Percentiles rank a stretch among this genome's conserved stretches.
Evolutionary conservation across 257 asterid species (phyloP).

Genomic region (Jasminum sambac): DNA sequence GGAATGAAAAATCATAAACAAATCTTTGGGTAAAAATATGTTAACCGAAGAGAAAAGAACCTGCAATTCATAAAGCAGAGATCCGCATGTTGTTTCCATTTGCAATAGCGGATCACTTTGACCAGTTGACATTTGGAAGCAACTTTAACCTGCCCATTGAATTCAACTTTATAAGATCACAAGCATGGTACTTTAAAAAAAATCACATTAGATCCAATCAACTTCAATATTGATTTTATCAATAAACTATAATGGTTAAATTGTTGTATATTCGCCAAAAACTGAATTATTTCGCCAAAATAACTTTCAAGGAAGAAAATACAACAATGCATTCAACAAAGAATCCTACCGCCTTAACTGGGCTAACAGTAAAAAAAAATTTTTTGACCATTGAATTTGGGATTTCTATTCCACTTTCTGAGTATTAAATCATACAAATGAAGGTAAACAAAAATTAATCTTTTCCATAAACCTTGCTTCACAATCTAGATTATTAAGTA

Average conservation of each 20-base stretch:
- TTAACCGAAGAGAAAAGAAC: constrained; percentile 31
- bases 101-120: constrained; percentile 43
- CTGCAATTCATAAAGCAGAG: constrained; percentile 86
- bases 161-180: constrained; percentile 8
- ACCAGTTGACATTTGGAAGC: constrained; percentile 37
- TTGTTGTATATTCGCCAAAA: neutral
- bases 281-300: neutral
- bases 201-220: constrained; percentile 2
- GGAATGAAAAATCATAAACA: neutral
- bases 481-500: neutral
- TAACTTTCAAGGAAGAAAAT: neutral
- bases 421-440: neutral
- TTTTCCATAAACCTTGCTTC: neutral
- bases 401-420: neutral
- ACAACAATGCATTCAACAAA: neutral
- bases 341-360: neutral
- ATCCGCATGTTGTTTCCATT: constrained; percentile 80
- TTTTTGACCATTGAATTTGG: neutral
- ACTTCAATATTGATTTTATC: constrained; percentile 7
- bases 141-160: constrained; percentile 35
- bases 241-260: neutral
- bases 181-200: neutral
- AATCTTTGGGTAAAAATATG: neutral
- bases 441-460: neutral
- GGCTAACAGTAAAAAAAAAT: neutral